These are phyloP conservation scores for Neltuma alba DNA, from an alignment of 306 rosid species.

Conservation along the genomic window DNA sequence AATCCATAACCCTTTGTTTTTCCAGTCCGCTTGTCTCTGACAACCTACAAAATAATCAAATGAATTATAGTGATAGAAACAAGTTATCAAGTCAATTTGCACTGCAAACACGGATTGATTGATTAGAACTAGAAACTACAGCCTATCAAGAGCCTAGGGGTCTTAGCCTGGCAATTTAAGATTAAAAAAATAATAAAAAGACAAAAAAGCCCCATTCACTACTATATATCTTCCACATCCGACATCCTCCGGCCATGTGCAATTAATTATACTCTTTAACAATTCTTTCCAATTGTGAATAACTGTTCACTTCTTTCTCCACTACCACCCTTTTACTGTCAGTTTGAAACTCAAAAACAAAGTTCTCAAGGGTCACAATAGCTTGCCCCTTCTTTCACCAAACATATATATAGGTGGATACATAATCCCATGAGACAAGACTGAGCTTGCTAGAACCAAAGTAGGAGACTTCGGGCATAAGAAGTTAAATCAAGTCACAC, in stretches of 20 bases:
- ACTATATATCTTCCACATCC: neutral
- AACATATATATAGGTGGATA: neutral
- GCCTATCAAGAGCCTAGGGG: neutral
- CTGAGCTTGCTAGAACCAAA: neutral
- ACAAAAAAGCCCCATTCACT: neutral
- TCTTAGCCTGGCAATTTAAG: neutral
- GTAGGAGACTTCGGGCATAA: neutral
- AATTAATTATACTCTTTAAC: neutral
- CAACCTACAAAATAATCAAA: constrained; percentile 48
- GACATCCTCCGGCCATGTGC: neutral
- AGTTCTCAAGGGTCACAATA: neutral
- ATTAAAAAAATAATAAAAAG: neutral
- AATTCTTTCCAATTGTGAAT: neutral
- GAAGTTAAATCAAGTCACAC: neutral
- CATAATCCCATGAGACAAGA: too few species aligned
- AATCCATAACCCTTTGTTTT: constrained; percentile 79
- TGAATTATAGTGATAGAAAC: neutral
- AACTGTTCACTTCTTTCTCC: neutral
- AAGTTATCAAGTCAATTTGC: neutral
- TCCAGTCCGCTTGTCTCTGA: constrained; percentile 76
- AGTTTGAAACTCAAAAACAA: neutral
- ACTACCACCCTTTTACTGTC: neutral
- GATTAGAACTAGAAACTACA: neutral
- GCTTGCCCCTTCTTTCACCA: too few species aligned
- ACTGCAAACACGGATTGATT: neutral